Evolutionary conservation across 2,329 filamentous ascomycete genomes (phyloP), one percentile per base, ranked within the genome.

Genomic region (Claviceps sp.): DNA sequence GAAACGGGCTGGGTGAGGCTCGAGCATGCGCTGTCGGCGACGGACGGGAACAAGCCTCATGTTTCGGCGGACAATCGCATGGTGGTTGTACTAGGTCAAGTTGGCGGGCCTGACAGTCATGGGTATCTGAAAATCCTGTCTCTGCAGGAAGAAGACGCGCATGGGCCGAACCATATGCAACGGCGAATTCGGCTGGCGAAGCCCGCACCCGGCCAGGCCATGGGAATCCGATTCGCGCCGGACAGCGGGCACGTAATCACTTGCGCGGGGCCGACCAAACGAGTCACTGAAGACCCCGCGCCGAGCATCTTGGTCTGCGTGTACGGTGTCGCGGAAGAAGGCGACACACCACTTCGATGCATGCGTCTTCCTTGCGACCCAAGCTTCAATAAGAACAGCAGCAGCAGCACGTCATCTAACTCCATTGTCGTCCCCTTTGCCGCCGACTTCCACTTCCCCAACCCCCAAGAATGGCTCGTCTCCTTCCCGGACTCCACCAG

Each of bases 381-480:
- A n/a, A 43, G n/a, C 11, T 46, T 47, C 44, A 48, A 30, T 4
- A 42, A 14, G 37, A 34, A 16, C 11, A 26, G 22, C 14, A n/a
- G 38, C 43, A n/a, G 6, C 24, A 30, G 43, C 43, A 16, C 41
- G 11, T 43, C 46, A 7, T 53, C 42, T 22, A 43, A 16, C 26
- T 22, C 19, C 41, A 8, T 14, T 22, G 19, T 14, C 19, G 19
- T 43, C 11, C 41, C 19, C 4, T 53, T 53, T 24, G 19, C 52
- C 16, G 37, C 48, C n/a, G 52, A 43, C 24, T 53, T 53, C 17
- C 52, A 53, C 49, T 53, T 53, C 39, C 52, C 52, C n/a, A 48
- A 4, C 26, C 17, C 34, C 11, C 40, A 51, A 7, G 52, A 51
- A 37, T 53, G 52, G 52, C 52, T 53, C 34, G 48, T 53, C 4